A percentile compares a stretch with the other conserved stretches of the same genome.
Conservation (phyloP, 805 yeast species). For the Cyberlindnera samutprakarnensis region DNA sequence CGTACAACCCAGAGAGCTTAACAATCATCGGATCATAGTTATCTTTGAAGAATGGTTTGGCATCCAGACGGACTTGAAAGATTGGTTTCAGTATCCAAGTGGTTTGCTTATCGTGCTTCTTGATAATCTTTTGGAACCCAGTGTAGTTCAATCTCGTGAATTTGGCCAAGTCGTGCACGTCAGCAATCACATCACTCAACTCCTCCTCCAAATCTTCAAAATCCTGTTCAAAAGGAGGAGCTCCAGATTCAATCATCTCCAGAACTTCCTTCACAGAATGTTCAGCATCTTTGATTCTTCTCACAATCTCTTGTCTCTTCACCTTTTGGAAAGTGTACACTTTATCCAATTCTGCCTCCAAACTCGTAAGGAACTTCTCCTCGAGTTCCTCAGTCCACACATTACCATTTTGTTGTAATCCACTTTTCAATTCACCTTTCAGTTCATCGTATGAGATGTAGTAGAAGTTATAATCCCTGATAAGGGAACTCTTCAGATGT, state of each 20-base stretch:
- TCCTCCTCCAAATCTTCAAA: slow-evolving; percentile 72
- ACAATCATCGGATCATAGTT: slow-evolving; percentile 87
- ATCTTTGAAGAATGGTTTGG: slow-evolving; percentile 94
- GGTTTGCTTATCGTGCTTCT: slow-evolving; percentile 93
- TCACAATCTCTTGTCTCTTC: slow-evolving; percentile 75
- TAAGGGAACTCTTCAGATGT: slow-evolving; percentile 80
- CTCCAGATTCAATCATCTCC: slow-evolving; percentile 41
- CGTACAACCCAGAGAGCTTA: slow-evolving; percentile 81
- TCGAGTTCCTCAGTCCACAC: slow-evolving; percentile 75
- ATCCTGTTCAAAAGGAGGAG: slow-evolving; percentile 53
- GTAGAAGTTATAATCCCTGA: slow-evolving; percentile 85
- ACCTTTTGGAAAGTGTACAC: slow-evolving; percentile 87
- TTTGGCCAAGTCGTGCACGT: slow-evolving; percentile 94
- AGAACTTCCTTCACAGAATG: slow-evolving; percentile 62
- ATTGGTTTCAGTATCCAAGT: slow-evolving; percentile 77
- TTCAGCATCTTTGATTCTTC: slow-evolving; percentile 81
- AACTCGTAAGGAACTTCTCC: slow-evolving; percentile 61
- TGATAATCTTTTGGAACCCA: slow-evolving; percentile 93
- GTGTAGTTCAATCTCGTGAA: slow-evolving; percentile 91
- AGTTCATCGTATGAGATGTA: slow-evolving; percentile 89
- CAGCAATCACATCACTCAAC: slow-evolving; percentile 84
- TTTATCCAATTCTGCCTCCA: slow-evolving; percentile 86
- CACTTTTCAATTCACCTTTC: slow-evolving; percentile 71
- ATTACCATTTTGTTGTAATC: slow-evolving; percentile 46
- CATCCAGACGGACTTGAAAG: slow-evolving; percentile 84